Percentiles rank a stretch among this genome's conserved stretches.
Conservation (phyloP, 305 asterid species). For the Euphrasia arctica region DNA sequence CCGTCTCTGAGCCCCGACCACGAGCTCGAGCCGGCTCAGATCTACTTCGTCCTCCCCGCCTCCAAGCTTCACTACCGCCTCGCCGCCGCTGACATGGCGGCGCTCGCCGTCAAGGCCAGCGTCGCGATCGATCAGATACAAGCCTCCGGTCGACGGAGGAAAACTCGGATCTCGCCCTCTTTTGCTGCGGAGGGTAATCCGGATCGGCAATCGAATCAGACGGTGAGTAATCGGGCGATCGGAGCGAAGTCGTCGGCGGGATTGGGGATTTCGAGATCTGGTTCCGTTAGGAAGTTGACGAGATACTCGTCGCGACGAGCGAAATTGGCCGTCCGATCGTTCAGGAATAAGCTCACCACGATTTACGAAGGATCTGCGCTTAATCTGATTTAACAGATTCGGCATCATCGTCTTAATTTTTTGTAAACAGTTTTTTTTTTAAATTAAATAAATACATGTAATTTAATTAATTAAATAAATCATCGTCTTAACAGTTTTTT, state of each 20-base stretch:
- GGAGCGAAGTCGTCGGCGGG: constrained; percentile 4
- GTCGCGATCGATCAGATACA: constrained; percentile 39
- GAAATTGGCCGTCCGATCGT: constrained; percentile 35
- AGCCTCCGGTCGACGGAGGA: constrained; percentile 27
- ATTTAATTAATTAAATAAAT: too few species aligned
- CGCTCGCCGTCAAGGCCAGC: constrained; percentile 59
- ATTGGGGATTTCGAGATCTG: constrained; percentile 26
- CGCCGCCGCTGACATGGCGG: constrained; percentile 57
- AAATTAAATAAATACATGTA: too few species aligned
- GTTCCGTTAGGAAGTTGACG: constrained; percentile 30
- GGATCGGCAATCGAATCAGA: constrained; percentile 25
- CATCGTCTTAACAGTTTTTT: too few species aligned
- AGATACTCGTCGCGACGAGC: constrained; percentile 41
- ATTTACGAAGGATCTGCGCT: constrained; percentile 37
- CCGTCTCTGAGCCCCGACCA: constrained; percentile 37
- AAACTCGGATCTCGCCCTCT: constrained; percentile 44
- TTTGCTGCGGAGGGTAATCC: constrained; percentile 21
- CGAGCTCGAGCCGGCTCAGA: constrained; percentile 42
- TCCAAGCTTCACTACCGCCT: constrained; percentile 43
- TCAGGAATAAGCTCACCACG: constrained; percentile 32
- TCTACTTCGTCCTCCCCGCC: constrained; percentile 46
- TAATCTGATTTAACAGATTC: too few species aligned
- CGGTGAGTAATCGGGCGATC: constrained; percentile 16
- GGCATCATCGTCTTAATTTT: too few species aligned
- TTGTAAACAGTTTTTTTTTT: too few species aligned